Evolutionary conservation across 2,329 filamentous ascomycete species (phyloP).

Genomic region (Fusarium tuaranense): DNA sequence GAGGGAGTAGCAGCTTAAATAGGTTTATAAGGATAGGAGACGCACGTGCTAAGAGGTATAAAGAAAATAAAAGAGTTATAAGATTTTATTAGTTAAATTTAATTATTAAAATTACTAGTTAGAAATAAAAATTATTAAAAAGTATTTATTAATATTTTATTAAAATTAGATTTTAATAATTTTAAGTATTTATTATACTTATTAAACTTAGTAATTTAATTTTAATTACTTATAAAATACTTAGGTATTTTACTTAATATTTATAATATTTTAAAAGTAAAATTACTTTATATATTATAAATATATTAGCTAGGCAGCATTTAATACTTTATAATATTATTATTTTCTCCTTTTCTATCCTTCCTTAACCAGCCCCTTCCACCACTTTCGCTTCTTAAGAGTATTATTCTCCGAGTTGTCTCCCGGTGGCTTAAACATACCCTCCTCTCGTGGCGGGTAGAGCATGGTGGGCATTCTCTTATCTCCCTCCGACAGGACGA

Average conservation of each 20-base stretch:
- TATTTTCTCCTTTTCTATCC: not conserved
- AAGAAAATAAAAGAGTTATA: not conserved
- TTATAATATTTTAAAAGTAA: no score
- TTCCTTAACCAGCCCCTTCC: not conserved
- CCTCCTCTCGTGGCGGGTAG: not conserved
- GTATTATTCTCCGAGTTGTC: not conserved
- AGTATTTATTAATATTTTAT: no score
- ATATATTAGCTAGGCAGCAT: no score
- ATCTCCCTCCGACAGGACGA: not conserved
- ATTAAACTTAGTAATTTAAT: no score
- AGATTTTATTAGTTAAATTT: not conserved
- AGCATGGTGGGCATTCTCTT: not conserved
- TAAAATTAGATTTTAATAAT: no score
- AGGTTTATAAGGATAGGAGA: not conserved
- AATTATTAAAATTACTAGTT: not conserved
- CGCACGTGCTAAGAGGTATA: not conserved
- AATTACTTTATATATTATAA: no score
- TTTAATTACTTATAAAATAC: no score
- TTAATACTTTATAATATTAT: not conserved
- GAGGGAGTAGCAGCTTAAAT: not conserved
- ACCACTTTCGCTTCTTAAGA: not conserved
- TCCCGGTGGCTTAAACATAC: not conserved
- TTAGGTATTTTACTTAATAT: no score
- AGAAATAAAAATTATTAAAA: no score
- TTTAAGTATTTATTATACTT: no score